Conservation (phyloP, 768 basidiomycete genomes). For the Mycena epipterygia region DNA sequence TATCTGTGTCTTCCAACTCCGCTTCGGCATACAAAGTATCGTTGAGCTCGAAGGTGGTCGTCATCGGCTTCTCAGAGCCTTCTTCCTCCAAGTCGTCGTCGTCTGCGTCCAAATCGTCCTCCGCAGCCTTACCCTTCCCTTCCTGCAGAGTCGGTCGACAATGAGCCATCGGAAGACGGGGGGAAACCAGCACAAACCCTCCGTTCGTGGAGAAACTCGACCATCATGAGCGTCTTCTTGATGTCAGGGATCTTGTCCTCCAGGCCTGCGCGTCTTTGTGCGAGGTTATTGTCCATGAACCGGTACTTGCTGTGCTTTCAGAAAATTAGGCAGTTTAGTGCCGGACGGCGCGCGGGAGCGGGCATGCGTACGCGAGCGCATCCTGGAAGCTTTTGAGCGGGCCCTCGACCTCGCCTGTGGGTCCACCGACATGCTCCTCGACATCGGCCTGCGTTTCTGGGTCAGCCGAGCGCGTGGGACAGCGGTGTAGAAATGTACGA, state of each 20-base stretch:
- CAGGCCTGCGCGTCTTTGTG: constrained; percentile 81
- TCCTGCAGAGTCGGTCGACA: constrained; percentile 58
- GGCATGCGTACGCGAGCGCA: constrained; percentile 85
- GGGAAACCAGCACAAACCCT: constrained; percentile 61
- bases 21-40: constrained; percentile 97
- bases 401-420: constrained; percentile 82
- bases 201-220: constrained; percentile 81
- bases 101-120: constrained; percentile 62
- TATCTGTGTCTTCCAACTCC: constrained; percentile 86
- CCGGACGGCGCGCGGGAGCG: constrained; percentile 28
- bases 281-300: constrained; percentile 93
- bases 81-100: constrained; percentile 63
- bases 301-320: constrained; percentile 91
- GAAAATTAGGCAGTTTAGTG: constrained; percentile 34
- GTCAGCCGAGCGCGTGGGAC: constrained; percentile 10
- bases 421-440: constrained; percentile 85
- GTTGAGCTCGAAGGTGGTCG: constrained; percentile 94
- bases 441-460: constrained; percentile 78
- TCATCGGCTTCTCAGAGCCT: constrained; percentile 67
- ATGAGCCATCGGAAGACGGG: constrained; percentile 1
- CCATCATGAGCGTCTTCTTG: constrained; percentile 91
- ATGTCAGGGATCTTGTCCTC: constrained; percentile 98
- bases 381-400: constrained; percentile 89
- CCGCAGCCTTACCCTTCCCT: constrained; percentile 63
- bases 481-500: constrained; percentile 67